These are phyloP conservation scores for Stagonosporopsis tanaceti DNA, from an alignment of 2,329 filamentous ascomycete genomes.

Conservation along the genomic window DNA sequence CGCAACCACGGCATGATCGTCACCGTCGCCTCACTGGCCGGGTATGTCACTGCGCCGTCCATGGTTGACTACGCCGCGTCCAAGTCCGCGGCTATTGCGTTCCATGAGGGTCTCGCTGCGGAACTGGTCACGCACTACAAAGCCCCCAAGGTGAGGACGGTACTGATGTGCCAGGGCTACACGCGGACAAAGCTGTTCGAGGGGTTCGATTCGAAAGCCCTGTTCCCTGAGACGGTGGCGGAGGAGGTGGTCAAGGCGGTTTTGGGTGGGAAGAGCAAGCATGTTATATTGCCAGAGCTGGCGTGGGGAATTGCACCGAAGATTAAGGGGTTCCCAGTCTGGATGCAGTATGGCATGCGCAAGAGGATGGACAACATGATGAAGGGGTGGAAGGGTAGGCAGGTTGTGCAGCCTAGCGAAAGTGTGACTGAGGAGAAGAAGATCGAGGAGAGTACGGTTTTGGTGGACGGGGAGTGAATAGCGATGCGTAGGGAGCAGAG, in stretches of 20 bases:
- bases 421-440: conserved; percentile 32
- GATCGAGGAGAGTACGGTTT: conserved; percentile 37
- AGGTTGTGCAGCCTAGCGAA: conserved; percentile 50
- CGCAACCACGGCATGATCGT: conserved; percentile 76
- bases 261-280: conserved; percentile 63
- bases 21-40: conserved; percentile 71
- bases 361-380: conserved; percentile 49
- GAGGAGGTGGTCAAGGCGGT: conserved; percentile 69
- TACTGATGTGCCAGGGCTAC: conserved; percentile 71
- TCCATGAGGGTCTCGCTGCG: conserved; percentile 68
- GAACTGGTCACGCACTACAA: conserved; percentile 63
- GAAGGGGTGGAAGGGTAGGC: conserved; percentile 47
- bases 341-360: conserved; percentile 66
- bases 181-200: conserved; percentile 68
- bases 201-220: conserved; percentile 61
- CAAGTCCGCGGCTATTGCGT: conserved; percentile 71
- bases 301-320: conserved; percentile 44
- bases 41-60: conserved; percentile 66
- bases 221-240: conserved; percentile 70
- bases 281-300: conserved; percentile 63
- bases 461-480: not conserved
- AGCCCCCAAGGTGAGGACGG: conserved; percentile 69
- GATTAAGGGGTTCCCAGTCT: conserved; percentile 65
- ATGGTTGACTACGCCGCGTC: conserved; percentile 73
- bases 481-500: not conserved